Evolutionary conservation across 2,329 filamentous ascomycete species (phyloP), one percentile per base, ranked within the genome.

Genomic region (Coniochaeta prunicola): DNA sequence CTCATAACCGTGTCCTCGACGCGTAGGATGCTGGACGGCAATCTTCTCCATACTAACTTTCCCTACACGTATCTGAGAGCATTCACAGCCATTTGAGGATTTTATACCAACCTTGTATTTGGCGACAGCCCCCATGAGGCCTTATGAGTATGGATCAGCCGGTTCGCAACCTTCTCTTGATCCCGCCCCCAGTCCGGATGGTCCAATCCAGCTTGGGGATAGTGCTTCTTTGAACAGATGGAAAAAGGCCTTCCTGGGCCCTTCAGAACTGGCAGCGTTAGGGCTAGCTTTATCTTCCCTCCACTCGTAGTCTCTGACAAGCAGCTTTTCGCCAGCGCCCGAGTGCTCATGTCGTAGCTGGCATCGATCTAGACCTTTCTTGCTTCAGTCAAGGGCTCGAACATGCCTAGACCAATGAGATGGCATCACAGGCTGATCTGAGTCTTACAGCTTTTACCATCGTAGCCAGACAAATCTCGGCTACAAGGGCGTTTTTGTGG

Each of bases 1-100:
- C n/a, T n/a, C n/a, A n/a, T n/a, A n/a, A n/a, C 33, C 10, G 33
- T 36, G 33, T 8, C 10, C 58, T 66, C 53, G 69, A 57, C n/a
- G 36, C 57, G 59, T 58, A 9, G 60, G 60, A 38, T 60, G 56
- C 42, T 62, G 31, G 59, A 59, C 59, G 34, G 60, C 58, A 28
- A 59, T 56, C 56, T 59, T 59, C 24, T 59, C 42, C 21, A 53
- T 38, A 28, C 58, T 50, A 13, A 56, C 36, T 56, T 31, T 61
- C 3, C 60, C 60, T 33, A 56, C 3, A 24, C 48, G 24, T 53
- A 40, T n/a, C 45, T 30, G 26, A 61, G 53, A 6, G 58, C 58
- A 15, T 28, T 15, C 4, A 58, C 50, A 7, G 54, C 57, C 28
- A 59, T 58, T 17, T 53, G 56, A 12, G 58, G 42, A 5, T 53